These are phyloP conservation scores for Ampelocalamus luodianensis DNA, from an alignment of 176 grass and related monocot species.

Conservation along the genomic window DNA sequence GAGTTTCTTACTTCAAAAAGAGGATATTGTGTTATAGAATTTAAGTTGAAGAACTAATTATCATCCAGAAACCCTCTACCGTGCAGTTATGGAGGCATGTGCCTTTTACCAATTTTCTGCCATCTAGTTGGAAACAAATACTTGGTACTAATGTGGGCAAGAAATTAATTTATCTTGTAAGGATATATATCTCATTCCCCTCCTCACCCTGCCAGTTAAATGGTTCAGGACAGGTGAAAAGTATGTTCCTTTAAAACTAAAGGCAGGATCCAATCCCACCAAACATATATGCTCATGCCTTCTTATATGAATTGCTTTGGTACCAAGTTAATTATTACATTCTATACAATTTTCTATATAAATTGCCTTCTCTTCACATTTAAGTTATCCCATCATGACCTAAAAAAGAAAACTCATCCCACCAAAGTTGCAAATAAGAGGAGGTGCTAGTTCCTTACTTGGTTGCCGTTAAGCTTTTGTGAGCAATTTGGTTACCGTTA, in stretches of 20 bases:
- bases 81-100: neutral
- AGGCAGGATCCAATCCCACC: neutral
- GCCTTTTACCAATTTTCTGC: constrained; percentile 5
- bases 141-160: constrained; percentile 6
- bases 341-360: neutral
- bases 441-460: neutral
- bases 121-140: constrained; percentile 11
- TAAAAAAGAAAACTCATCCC: neutral
- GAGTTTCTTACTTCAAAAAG: neutral
- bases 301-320: neutral
- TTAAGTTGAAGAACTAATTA: neutral
- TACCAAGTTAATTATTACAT: neutral
- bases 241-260: neutral
- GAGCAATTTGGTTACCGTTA: neutral
- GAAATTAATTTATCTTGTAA: constrained; percentile 12
- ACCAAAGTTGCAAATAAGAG: neutral
- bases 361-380: neutral
- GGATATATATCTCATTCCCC: constrained; percentile 1
- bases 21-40: neutral
- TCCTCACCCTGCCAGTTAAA: neutral
- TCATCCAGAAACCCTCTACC: neutral
- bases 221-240: neutral
- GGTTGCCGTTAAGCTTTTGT: too few species aligned
- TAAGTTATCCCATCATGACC: neutral
- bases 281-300: neutral